These are phyloP conservation scores for Isatis lusitanica DNA, from an alignment of 441 rosid species.

Conservation along the genomic window DNA sequence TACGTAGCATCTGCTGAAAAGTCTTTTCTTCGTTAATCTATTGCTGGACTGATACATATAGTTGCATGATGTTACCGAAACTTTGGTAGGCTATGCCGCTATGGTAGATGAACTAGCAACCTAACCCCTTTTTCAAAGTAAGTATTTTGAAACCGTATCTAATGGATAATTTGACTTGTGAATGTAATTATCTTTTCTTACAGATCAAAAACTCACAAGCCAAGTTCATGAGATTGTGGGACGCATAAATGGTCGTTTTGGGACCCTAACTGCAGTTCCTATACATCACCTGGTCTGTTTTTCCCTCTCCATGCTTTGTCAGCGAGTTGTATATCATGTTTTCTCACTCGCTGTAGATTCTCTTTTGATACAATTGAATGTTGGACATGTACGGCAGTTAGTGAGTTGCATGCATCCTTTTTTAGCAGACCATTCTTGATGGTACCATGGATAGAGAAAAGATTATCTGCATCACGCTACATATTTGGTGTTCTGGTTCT, in stretches of 20 bases:
- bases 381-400: not conserved
- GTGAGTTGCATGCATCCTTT: conserved; percentile 1
- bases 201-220: conserved; percentile 99
- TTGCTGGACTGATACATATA: not conserved
- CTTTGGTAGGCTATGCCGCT: not conserved
- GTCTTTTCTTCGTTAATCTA: not conserved
- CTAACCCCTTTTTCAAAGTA: not conserved
- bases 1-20: not conserved
- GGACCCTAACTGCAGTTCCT: conserved; percentile 90
- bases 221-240: conserved; percentile 99
- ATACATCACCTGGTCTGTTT: conserved; percentile 93
- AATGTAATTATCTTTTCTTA: conserved; percentile 20
- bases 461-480: not conserved
- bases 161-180: conserved; percentile 10
- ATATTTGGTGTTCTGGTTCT: conserved; percentile 6
- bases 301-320: conserved; percentile 18
- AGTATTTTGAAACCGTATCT: not conserved
- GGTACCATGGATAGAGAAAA: not conserved
- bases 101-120: not conserved
- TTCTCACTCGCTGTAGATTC: not conserved
- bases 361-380: not conserved
- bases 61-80: not conserved
- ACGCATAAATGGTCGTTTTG: conserved; percentile 99
- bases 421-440: not conserved
- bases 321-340: not conserved